These are phyloP conservation scores for Dryas octopetala DNA, from an alignment of 306 rosid species.

Conservation along the genomic window DNA sequence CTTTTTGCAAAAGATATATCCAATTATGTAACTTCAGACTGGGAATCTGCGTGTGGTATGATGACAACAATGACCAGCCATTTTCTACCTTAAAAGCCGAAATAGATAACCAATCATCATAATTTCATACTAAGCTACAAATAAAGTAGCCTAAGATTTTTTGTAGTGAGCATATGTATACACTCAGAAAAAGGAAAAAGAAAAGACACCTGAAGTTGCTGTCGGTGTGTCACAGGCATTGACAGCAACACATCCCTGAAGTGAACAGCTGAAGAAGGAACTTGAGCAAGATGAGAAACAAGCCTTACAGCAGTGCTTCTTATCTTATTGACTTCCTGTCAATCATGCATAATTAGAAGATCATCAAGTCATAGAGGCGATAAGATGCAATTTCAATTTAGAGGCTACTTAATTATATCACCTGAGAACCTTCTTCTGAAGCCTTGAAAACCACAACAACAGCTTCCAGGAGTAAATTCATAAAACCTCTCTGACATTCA, in stretches of 20 bases:
- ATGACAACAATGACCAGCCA: no score
- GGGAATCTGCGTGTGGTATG: no score
- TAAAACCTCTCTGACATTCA: slow-evolving; percentile 63
- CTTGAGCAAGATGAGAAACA: slow-evolving; percentile 91
- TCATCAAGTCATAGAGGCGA: slow-evolving; percentile 12
- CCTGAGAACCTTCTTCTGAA: slow-evolving; percentile 57
- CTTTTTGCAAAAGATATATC: neutral
- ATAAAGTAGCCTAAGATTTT: neutral
- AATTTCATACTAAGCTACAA: neutral
- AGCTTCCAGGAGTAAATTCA: slow-evolving; percentile 74
- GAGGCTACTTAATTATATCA: slow-evolving; percentile 34
- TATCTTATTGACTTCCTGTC: slow-evolving; percentile 72
- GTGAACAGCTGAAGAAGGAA: slow-evolving; percentile 79
- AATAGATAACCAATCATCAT: neutral
- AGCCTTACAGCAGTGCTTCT: slow-evolving; percentile 68
- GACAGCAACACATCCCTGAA: slow-evolving; percentile 86
- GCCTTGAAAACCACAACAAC: slow-evolving; percentile 67
- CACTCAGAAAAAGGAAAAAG: neutral
- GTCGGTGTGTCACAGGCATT: slow-evolving; percentile 83
- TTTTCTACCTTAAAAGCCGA: no score
- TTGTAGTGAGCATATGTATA: neutral
- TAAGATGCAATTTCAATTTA: neutral
- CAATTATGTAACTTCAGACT: neutral
- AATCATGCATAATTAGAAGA: slow-evolving; percentile 32
- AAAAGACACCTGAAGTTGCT: slow-evolving; percentile 78